phyloP scores from a whole-genome alignment of 75 land plant genomes.

The Sequoia sempervirens region DNA sequence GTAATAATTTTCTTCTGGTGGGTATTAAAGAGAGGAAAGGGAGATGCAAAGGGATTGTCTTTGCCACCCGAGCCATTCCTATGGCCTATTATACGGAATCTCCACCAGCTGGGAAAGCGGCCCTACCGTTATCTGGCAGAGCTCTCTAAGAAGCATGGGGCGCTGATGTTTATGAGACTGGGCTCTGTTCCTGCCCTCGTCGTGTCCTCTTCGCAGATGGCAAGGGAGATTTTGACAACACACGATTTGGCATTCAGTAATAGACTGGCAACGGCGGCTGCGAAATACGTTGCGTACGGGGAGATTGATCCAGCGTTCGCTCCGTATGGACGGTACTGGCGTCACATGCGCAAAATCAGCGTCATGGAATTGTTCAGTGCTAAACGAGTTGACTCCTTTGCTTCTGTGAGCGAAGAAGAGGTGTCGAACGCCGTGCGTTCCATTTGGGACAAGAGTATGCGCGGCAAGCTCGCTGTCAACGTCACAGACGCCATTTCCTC shows the following conservation, averaged over 20 bases:
- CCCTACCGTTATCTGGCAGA: background rate
- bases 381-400: slow-evolving; percentile 60
- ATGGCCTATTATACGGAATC: too few relatives aligned
- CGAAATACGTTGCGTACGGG: slow-evolving; percentile 49
- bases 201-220: slow-evolving; percentile 23
- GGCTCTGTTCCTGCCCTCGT: too few relatives aligned
- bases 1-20: too few relatives aligned
- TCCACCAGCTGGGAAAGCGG: too few relatives aligned
- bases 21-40: too few relatives aligned
- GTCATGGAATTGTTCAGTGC: slow-evolving; percentile 71
- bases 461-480: too few relatives aligned
- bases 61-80: too few relatives aligned
- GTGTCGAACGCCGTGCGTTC: too few relatives aligned
- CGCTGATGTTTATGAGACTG: too few relatives aligned
- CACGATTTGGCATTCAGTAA: slow-evolving; percentile 65
- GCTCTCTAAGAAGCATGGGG: background rate
- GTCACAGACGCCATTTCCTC: too few relatives aligned
- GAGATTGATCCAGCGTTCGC: slow-evolving; percentile 64
- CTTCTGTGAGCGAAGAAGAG: slow-evolving; percentile 46
- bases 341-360: slow-evolving; percentile 72
- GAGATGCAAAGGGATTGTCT: too few relatives aligned
- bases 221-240: slow-evolving; percentile 52
- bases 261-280: slow-evolving; percentile 61
- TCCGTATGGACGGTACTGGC: slow-evolving; percentile 69
- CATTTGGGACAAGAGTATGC: too few relatives aligned